phyloP scores from a whole-genome alignment of 2,329 filamentous ascomycete species.

The Zarea fungicola region DNA sequence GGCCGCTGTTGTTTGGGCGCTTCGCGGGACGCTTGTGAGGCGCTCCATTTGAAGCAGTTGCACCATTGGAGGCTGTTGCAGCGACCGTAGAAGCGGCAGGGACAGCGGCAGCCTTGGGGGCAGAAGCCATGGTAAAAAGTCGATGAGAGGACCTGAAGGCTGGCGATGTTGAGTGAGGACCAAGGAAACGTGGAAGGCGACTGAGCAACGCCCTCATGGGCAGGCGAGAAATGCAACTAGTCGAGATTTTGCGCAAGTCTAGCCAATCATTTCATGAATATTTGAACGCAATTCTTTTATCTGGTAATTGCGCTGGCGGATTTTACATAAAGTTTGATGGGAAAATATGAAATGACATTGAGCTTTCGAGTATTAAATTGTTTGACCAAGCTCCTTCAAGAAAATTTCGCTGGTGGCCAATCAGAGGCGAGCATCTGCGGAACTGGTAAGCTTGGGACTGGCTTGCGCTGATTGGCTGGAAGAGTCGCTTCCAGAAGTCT shows the following conservation, averaged over 20 bases:
- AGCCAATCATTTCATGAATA: not conserved
- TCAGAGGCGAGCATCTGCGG: not conserved
- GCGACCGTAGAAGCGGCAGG: not conserved
- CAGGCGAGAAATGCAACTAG: no score
- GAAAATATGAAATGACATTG: no score
- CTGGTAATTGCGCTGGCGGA: no score
- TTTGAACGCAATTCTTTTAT: not conserved
- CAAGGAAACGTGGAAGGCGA: not conserved
- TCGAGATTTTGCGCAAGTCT: not conserved
- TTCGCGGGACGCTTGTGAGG: conserved; percentile 7
- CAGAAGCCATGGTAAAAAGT: conserved; percentile 3
- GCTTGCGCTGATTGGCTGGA: not conserved
- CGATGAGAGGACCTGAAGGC: not conserved
- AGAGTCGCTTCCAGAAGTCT: no score
- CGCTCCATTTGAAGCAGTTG: not conserved
- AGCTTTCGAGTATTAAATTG: no score
- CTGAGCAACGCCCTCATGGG: conserved; percentile 2
- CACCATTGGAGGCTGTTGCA: not conserved
- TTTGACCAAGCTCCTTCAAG: no score
- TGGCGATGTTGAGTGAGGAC: conserved; percentile 3
- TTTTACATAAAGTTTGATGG: no score
- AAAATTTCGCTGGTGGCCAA: conserved; percentile 3
- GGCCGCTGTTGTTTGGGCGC: conserved; percentile 12
- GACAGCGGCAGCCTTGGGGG: not conserved
- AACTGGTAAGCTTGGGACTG: conserved; percentile 1